These are phyloP conservation scores for Gossypium trilobum DNA, from an alignment of 441 rosid species.

Conservation along the genomic window DNA sequence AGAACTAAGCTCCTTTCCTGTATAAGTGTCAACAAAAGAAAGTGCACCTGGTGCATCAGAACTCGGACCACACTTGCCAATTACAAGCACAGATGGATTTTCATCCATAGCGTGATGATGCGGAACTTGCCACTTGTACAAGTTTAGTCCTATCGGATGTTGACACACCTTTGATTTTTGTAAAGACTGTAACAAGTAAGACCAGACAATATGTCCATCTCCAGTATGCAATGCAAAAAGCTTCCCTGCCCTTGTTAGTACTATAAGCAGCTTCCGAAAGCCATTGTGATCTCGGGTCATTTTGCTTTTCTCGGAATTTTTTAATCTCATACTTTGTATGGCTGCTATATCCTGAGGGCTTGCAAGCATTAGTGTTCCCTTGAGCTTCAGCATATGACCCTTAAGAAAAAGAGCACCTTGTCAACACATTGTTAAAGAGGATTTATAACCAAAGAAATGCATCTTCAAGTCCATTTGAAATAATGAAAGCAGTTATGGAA, in stretches of 20 bases:
- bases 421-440: slow-evolving; percentile 5
- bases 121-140: slow-evolving; percentile 92
- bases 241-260: slow-evolving; percentile 79
- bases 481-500: slow-evolving; percentile 2
- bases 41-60: slow-evolving; percentile 57
- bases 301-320: slow-evolving; percentile 87
- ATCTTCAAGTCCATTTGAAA: slow-evolving; percentile 7
- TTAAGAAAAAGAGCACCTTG: slow-evolving; percentile 21
- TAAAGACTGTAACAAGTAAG: slow-evolving; percentile 49
- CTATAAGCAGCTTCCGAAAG: slow-evolving; percentile 81
- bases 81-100: slow-evolving; percentile 83
- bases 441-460: background rate
- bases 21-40: slow-evolving; percentile 82
- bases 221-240: slow-evolving; percentile 93
- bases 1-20: slow-evolving; percentile 62
- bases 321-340: slow-evolving; percentile 78
- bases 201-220: slow-evolving; percentile 93
- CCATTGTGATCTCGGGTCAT: slow-evolving; percentile 97
- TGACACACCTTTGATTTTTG: slow-evolving; percentile 57
- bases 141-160: slow-evolving; percentile 47
- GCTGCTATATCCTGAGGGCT: slow-evolving; percentile 83
- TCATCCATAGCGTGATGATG: slow-evolving; percentile 96
- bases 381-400: slow-evolving; percentile 91
- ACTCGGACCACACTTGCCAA: slow-evolving; percentile 68
- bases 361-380: slow-evolving; percentile 92